Conservation (phyloP, 2,329 filamentous ascomycete genomes). For the Chalaropsis thielavioides region DNA sequence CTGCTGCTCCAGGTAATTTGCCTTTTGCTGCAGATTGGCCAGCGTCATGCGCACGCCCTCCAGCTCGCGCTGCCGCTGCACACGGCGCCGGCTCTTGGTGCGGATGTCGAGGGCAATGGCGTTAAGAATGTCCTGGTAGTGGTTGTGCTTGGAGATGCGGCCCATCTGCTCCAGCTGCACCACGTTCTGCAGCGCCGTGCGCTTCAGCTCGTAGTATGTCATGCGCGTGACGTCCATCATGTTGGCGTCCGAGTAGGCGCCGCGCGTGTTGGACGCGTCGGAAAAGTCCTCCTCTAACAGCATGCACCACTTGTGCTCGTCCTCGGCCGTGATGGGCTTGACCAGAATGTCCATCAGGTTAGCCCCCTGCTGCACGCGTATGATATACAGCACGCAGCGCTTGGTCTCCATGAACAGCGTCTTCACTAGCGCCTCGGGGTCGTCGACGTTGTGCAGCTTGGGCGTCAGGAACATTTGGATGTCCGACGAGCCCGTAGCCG, state of each 20-base stretch:
- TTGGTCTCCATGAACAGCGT: slow-evolving; percentile 97
- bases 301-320: slow-evolving; percentile 75
- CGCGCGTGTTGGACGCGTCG: slow-evolving; percentile 43
- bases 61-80: slow-evolving; percentile 81
- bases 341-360: slow-evolving; percentile 94
- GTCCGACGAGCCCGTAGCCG: slow-evolving; percentile 70
- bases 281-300: slow-evolving; percentile 71
- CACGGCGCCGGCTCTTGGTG: slow-evolving; percentile 82
- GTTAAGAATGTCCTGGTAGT: slow-evolving; percentile 96
- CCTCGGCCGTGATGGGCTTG: slow-evolving; percentile 72
- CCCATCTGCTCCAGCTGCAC: slow-evolving; percentile 75
- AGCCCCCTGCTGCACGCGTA: slow-evolving; percentile 79
- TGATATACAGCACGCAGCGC: slow-evolving; percentile 92
- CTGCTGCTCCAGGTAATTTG: slow-evolving; percentile 83
- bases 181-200: slow-evolving; percentile 85
- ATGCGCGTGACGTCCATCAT: slow-evolving; percentile 81
- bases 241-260: slow-evolving; percentile 80
- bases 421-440: slow-evolving; percentile 86
- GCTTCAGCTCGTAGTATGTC: slow-evolving; percentile 84
- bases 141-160: slow-evolving; percentile 76
- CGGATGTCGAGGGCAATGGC: slow-evolving; percentile 93
- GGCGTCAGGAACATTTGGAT: slow-evolving; percentile 84
- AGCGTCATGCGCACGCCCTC: slow-evolving; percentile 70
- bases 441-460: slow-evolving; percentile 77
- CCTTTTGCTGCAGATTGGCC: slow-evolving; percentile 66